Percentiles rank a stretch among this genome's conserved stretches.
Evolutionary conservation across 169 alveolate species (phyloP).

Genomic region (Plasmodium knowlesi): DNA sequence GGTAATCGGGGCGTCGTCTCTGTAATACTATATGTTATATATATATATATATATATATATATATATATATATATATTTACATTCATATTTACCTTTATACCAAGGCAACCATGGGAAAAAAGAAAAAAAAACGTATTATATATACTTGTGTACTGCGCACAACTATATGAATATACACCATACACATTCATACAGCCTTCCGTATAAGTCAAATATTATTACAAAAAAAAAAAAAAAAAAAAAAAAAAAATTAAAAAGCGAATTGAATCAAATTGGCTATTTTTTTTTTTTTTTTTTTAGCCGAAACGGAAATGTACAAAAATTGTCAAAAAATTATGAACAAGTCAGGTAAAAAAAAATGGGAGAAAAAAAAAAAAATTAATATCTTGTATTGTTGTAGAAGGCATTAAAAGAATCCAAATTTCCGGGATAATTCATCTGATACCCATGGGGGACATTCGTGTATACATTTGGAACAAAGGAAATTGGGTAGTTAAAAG

Average conservation of each 20-base stretch:
- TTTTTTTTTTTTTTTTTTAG: too few relatives aligned
- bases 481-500: constrained; percentile 62
- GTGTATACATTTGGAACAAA: constrained; percentile 69
- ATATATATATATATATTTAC: constrained; percentile 1
- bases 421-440: constrained; percentile 48
- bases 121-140: not conserved
- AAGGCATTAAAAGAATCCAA: constrained; percentile 65
- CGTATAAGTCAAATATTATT: not conserved
- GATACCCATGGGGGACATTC: constrained; percentile 71
- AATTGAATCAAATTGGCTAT: not conserved
- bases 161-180: not conserved
- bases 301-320: not conserved
- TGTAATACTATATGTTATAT: not conserved
- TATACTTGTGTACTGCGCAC: not conserved
- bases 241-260: not conserved
- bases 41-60: constrained; percentile 3
- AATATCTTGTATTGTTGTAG: constrained; percentile 56
- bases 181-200: not conserved
- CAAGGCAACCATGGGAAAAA: not conserved
- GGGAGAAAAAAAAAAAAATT: constrained; percentile 14
- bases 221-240: not conserved
- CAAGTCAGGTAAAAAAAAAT: not conserved
- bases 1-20: not conserved
- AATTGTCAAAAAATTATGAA: not conserved
- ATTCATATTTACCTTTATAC: not conserved